phyloP scores from a whole-genome alignment of 306 rosid species.

The Spatholobus suberectus region DNA sequence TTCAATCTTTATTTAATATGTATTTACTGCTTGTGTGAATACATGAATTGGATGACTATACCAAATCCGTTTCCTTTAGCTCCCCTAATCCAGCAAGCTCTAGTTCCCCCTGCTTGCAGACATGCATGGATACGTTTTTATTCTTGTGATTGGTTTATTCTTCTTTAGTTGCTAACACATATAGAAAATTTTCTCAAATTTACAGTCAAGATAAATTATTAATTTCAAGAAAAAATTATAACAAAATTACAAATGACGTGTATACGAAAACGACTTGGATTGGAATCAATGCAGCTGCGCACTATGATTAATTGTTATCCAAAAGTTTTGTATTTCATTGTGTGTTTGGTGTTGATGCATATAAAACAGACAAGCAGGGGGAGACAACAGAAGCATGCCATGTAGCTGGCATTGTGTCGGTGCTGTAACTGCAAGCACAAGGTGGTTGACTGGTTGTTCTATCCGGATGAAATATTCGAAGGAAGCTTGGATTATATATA shows the following conservation, averaged over 20 bases:
- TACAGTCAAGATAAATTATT: background rate
- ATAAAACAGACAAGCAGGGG: background rate
- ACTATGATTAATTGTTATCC: background rate
- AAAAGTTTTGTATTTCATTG: background rate
- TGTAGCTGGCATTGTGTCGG: slow-evolving; percentile 50
- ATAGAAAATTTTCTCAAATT: background rate
- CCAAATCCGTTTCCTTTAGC: no score
- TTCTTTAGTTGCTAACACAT: no score
- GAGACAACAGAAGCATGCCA: slow-evolving; percentile 5
- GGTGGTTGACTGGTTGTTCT: background rate
- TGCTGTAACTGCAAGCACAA: background rate
- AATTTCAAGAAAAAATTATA: background rate
- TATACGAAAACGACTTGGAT: background rate
- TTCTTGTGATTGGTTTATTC: no score
- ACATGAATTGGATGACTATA: no score
- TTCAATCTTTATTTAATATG: no score
- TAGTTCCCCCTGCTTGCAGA: no score
- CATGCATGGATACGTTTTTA: no score
- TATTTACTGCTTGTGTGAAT: no score
- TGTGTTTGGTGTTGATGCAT: background rate
- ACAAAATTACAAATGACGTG: no score
- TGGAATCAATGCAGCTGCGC: background rate
- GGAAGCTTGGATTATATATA: background rate
- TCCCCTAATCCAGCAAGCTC: no score
- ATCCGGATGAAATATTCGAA: background rate